Conservation (phyloP, 1,284 basidiomycete species). For the Apiotrichum gracile region DNA sequence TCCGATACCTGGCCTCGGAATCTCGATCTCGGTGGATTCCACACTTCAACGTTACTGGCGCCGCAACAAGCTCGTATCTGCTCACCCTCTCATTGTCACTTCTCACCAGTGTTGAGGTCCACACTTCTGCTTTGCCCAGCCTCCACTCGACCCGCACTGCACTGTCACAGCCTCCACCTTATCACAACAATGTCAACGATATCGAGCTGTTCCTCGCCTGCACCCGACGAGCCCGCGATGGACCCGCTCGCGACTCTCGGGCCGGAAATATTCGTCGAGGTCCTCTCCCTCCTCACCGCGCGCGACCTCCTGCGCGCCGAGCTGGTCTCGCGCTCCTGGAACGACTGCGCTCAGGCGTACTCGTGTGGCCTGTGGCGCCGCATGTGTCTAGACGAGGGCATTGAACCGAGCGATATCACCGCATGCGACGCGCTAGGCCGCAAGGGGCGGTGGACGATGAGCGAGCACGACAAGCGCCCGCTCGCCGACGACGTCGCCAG, state of each 20-base stretch:
- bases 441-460: constrained; percentile 4
- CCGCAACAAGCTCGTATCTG: too few relatives aligned
- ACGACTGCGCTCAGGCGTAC: constrained; percentile 12
- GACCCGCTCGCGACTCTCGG: constrained; percentile 36
- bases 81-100: too few relatives aligned
- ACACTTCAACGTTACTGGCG: too few relatives aligned
- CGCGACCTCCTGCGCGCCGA: constrained; percentile 18
- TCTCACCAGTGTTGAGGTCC: too few relatives aligned
- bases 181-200: neutral
- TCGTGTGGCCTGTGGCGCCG: constrained; percentile 22
- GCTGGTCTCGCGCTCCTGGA: constrained; percentile 24
- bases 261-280: constrained; percentile 30
- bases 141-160: neutral
- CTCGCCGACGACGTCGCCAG: constrained; percentile 3
- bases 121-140: too few relatives aligned
- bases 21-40: too few relatives aligned
- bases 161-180: too few relatives aligned
- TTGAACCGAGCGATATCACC: constrained; percentile 16
- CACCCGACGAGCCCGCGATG: neutral
- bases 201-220: neutral
- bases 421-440: constrained; percentile 5
- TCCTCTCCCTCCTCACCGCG: constrained; percentile 28
- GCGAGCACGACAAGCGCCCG: constrained; percentile 3
- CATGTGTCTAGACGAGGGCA: constrained; percentile 13
- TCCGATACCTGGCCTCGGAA: too few relatives aligned